A percentile compares a stretch with the other conserved stretches of the same genome.
Evolutionary conservation across 495 filamentous ascomycete genomes (phyloP).

Genomic region (Xylaria castorea): DNA sequence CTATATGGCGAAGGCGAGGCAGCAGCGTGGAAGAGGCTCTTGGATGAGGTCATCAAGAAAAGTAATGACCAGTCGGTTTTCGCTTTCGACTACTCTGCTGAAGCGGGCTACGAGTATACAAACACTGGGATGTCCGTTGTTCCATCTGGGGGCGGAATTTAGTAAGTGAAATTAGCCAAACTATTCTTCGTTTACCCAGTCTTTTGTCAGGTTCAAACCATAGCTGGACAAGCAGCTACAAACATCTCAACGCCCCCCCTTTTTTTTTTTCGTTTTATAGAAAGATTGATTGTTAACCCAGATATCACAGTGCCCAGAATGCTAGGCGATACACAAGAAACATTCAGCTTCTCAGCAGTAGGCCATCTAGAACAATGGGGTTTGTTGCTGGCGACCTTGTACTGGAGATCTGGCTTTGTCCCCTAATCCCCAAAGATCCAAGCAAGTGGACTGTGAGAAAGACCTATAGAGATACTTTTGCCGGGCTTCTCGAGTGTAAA

Average conservation of each 20-base stretch:
- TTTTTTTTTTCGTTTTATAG: too few relatives aligned
- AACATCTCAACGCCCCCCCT: neutral
- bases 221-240: neutral
- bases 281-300: neutral
- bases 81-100: neutral
- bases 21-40: neutral
- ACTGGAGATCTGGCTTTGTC: constrained; percentile 1
- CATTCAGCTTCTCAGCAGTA: constrained; percentile 2
- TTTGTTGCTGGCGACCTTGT: constrained; percentile 3
- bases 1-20: constrained; percentile 5
- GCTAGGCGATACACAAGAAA: neutral
- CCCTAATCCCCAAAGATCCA: neutral
- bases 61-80: constrained; percentile 9
- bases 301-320: neutral
- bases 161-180: neutral
- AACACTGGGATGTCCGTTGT: neutral
- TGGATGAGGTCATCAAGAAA: constrained; percentile 6
- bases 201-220: neutral
- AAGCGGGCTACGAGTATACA: neutral
- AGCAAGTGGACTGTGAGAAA: neutral
- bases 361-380: neutral
- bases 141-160: neutral
- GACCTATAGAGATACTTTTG: constrained; percentile 1
- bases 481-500: constrained; percentile 7
- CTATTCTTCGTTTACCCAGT: neutral